Evolutionary conservation across 108 stramenopile genomes (phyloP).

Genomic region (Parietichytrium sp.): DNA sequence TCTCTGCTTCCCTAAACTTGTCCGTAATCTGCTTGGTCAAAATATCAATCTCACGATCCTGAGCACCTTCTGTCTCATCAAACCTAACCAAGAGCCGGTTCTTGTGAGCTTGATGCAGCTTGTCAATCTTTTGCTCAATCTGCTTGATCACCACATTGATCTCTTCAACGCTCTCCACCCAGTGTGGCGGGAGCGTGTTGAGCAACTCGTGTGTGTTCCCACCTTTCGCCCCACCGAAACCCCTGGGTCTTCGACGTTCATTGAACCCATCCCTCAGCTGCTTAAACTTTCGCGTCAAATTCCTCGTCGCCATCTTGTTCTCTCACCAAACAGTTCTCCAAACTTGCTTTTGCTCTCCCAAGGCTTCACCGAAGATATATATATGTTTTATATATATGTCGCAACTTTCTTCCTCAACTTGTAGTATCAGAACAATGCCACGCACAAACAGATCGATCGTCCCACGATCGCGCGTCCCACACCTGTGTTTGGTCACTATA

Average conservation of each 20-base stretch:
- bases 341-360: no score
- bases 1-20: slow-evolving; percentile 30
- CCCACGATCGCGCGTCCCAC: no score
- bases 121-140: slow-evolving; percentile 54
- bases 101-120: slow-evolving; percentile 79
- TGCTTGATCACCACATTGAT: slow-evolving; percentile 55
- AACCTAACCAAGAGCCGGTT: slow-evolving; percentile 76
- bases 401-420: no score
- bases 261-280: slow-evolving; percentile 69
- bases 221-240: slow-evolving; percentile 42
- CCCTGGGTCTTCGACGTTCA: slow-evolving; percentile 47
- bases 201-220: slow-evolving; percentile 48
- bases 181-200: slow-evolving; percentile 58
- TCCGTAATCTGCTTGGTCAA: slow-evolving; percentile 76
- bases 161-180: slow-evolving; percentile 62
- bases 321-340: no score
- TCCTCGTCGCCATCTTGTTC: slow-evolving; percentile 49
- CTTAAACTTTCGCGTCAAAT: slow-evolving; percentile 58
- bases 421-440: no score
- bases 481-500: no score
- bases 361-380: no score
- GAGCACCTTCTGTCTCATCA: slow-evolving; percentile 66
- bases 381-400: no score
- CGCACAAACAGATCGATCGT: no score
- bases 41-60: slow-evolving; percentile 81